These are phyloP conservation scores for Suillus subalutaceus DNA, from an alignment of 768 basidiomycete species.

Conservation along the genomic window DNA sequence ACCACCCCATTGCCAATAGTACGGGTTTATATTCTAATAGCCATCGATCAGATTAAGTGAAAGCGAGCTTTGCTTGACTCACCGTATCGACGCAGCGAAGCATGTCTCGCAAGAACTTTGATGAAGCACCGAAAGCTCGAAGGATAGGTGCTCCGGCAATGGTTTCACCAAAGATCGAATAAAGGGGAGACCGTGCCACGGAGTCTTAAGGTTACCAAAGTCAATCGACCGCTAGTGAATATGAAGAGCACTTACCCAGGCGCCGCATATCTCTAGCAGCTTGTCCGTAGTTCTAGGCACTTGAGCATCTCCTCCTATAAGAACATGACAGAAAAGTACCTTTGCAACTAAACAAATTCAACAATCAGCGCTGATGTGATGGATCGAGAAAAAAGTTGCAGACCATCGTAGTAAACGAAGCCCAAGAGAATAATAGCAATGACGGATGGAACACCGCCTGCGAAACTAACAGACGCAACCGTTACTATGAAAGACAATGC, in stretches of 20 bases:
- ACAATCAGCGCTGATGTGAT: conserved; percentile 13
- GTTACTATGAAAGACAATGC: conserved; percentile 72
- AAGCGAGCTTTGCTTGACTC: conserved; percentile 25
- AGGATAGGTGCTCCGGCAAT: conserved; percentile 58
- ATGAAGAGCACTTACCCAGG: conserved; percentile 50
- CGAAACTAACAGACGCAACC: conserved; percentile 69
- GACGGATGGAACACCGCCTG: conserved; percentile 80
- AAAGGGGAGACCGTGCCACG: conserved; percentile 50
- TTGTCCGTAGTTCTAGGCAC: conserved; percentile 58
- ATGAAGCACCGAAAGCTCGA: conserved; percentile 86
- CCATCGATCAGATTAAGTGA: conserved; percentile 6
- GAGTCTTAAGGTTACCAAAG: conserved; percentile 37
- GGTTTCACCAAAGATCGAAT: conserved; percentile 51
- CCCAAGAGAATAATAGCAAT: conserved; percentile 59
- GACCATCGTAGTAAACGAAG: conserved; percentile 72
- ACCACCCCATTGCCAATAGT: conserved; percentile 94
- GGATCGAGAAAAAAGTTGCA: conserved; percentile 20
- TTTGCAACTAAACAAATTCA: conserved; percentile 35
- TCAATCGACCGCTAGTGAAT: background rate
- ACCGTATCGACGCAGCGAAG: conserved; percentile 80
- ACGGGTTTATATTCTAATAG: conserved; percentile 63
- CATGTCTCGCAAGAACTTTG: conserved; percentile 87
- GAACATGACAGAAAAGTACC: conserved; percentile 22
- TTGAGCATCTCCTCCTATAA: conserved; percentile 29
- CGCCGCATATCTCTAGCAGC: conserved; percentile 87